Conservation (phyloP, 208 protist species). For the Phytomonas sp. region DNA sequence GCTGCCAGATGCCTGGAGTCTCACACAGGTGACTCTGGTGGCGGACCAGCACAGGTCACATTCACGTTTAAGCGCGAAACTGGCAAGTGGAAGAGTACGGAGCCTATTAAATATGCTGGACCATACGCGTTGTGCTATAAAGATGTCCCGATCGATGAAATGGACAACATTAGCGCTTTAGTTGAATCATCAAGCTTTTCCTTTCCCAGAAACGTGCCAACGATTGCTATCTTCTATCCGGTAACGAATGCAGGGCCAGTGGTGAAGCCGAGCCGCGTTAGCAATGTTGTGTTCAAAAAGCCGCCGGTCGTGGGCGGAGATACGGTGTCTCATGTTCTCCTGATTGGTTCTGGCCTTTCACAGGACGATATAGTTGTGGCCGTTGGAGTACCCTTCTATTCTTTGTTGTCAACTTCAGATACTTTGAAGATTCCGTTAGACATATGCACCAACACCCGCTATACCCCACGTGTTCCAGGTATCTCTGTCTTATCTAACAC, state of each 20-base stretch:
- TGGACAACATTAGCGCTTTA: not conserved
- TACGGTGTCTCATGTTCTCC: constrained; percentile 22
- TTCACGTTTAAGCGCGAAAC: constrained; percentile 23
- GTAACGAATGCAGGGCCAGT: constrained; percentile 34
- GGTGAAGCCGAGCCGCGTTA: constrained; percentile 41
- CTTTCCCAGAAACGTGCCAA: not conserved
- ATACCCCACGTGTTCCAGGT: constrained; percentile 37
- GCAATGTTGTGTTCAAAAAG: constrained; percentile 22
- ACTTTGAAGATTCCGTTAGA: constrained; percentile 30
- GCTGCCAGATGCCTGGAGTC: constrained; percentile 26
- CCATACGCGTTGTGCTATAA: constrained; percentile 69
- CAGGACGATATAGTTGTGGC: constrained; percentile 44
- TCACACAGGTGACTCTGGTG: constrained; percentile 6
- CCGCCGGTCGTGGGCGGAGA: constrained; percentile 14
- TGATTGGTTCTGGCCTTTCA: constrained; percentile 63
- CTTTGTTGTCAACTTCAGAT: not conserved
- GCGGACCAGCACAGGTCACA: constrained; percentile 7
- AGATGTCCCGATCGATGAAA: not conserved
- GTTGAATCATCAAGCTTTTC: not conserved
- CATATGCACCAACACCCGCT: constrained; percentile 65
- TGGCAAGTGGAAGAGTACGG: constrained; percentile 18
- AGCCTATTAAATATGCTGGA: constrained; percentile 12
- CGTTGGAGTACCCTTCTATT: constrained; percentile 28
- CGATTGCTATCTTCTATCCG: constrained; percentile 37
- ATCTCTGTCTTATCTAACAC: constrained; percentile 4